These are phyloP conservation scores for Metschnikowia santaceciliae DNA, from an alignment of 805 yeast genomes.

Conservation along the genomic window DNA sequence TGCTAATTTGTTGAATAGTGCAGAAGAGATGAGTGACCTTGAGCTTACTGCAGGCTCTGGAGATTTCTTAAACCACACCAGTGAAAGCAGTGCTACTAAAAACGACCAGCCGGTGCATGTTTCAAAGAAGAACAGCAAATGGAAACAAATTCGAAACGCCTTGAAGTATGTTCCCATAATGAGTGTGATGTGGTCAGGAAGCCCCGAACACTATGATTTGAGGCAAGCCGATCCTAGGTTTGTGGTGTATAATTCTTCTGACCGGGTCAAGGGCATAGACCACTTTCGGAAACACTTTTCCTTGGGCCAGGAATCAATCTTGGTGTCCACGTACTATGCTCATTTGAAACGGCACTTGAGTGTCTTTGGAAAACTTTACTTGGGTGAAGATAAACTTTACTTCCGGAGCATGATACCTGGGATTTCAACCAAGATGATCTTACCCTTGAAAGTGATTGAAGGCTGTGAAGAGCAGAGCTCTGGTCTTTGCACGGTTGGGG, in stretches of 20 bases:
- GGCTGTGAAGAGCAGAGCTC: constrained; percentile 44
- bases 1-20: neutral
- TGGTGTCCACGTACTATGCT: constrained; percentile 67
- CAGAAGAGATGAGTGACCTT: neutral
- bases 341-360: constrained; percentile 72
- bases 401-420: constrained; percentile 80
- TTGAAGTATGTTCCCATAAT: constrained; percentile 30
- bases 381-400: constrained; percentile 68
- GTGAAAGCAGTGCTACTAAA: neutral
- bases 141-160: constrained; percentile 15
- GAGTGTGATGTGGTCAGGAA: constrained; percentile 49
- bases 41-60: neutral
- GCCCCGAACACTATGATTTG: constrained; percentile 56
- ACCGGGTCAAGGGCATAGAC: constrained; percentile 45
- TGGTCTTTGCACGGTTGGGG: constrained; percentile 48
- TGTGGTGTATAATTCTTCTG: constrained; percentile 42
- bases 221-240: constrained; percentile 42
- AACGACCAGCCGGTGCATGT: constrained; percentile 6
- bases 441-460: constrained; percentile 74
- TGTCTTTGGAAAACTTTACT: constrained; percentile 75
- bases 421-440: constrained; percentile 70
- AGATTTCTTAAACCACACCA: neutral
- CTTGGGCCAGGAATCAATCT: constrained; percentile 44
- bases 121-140: constrained; percentile 10
- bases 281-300: constrained; percentile 67